phyloP scores from a whole-genome alignment of 2,329 filamentous ascomycete species.

The Pezizomycotina sp. region DNA sequence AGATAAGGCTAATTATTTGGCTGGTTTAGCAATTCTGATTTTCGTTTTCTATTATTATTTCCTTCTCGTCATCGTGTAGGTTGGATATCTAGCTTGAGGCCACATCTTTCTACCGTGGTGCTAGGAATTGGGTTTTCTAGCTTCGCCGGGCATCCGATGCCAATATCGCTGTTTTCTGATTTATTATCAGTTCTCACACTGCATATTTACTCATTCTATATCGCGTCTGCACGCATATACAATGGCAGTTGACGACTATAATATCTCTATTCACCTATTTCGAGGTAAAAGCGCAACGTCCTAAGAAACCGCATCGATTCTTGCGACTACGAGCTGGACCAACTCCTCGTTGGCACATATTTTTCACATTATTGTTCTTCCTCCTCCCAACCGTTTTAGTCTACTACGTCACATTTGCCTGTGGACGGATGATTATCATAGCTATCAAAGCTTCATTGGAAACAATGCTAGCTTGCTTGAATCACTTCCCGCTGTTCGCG shows the following conservation, averaged over 20 bases:
- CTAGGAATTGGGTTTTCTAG: slow-evolving; percentile 88
- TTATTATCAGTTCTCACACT: slow-evolving; percentile 78
- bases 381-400: slow-evolving; percentile 86
- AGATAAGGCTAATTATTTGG: too few species aligned
- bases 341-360: slow-evolving; percentile 90
- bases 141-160: slow-evolving; percentile 92
- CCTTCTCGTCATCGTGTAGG: too few species aligned
- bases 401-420: slow-evolving; percentile 92
- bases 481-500: slow-evolving; percentile 94
- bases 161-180: slow-evolving; percentile 88
- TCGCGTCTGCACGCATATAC: slow-evolving; percentile 93
- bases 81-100: slow-evolving; percentile 40
- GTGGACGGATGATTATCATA: slow-evolving; percentile 88
- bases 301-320: slow-evolving; percentile 94
- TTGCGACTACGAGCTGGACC: slow-evolving; percentile 95
- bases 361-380: slow-evolving; percentile 92
- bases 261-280: slow-evolving; percentile 93
- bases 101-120: slow-evolving; percentile 68
- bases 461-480: slow-evolving; percentile 79
- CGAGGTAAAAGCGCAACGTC: slow-evolving; percentile 96
- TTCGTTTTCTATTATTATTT: too few species aligned
- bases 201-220: slow-evolving; percentile 96
- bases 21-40: too few species aligned
- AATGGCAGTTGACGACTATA: slow-evolving; percentile 96
- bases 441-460: slow-evolving; percentile 80